Evolutionary conservation across 2,329 filamentous ascomycete genomes (phyloP), one percentile per base, ranked within the genome.

Genomic region (Blumeriella jaapii): DNA sequence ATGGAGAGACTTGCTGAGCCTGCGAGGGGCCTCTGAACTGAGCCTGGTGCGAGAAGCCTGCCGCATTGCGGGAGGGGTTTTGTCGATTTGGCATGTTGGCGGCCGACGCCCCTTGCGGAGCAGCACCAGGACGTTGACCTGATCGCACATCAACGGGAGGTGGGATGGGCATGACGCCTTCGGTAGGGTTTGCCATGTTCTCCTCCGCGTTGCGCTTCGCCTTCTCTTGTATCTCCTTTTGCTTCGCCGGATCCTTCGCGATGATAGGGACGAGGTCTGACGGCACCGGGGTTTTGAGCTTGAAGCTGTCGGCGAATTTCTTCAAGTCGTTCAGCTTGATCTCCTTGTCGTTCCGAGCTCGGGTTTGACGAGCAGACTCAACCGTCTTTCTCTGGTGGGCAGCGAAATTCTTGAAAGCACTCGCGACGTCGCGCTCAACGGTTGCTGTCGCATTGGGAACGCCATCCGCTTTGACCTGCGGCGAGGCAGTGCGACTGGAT

Each of bases 161-260:
- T 27, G 61, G 54, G 6, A 61, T 48, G 6, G 57, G 49, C 36
- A 59, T 65, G 12, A 60, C 48, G n/a, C 64, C 53, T 34, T 67
- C 61, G 5, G 57, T 53, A 36, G 61, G 53, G 14, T 61, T 56
- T 9, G 59, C 55, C 54, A 62, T 74, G 56, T 51, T 62, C 44
- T 77, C 72, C 43, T 84, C 77, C 2, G 76, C 78, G 47, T 89
- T 80, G 53, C 76, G 74, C 41, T 83, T 75, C 1, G 85, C 85
- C 59, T 87, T 93, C 50, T 86, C 81, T 53, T 94, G 80, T 44
- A 98, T 96, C 54, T 87, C 77, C 52, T 86, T 78, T 60, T 96
- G 91, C 63, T 95, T 98, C 29, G 67, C 71, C n/a, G 86, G 86
- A 55, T 98, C 91, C 57, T 96, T 98, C 39, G 91, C 89, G 41